Percentiles rank a stretch among this genome's conserved stretches.
Evolutionary conservation across 164 flowering plant genomes (phyloP).

Genomic region (Saururus chinensis): DNA sequence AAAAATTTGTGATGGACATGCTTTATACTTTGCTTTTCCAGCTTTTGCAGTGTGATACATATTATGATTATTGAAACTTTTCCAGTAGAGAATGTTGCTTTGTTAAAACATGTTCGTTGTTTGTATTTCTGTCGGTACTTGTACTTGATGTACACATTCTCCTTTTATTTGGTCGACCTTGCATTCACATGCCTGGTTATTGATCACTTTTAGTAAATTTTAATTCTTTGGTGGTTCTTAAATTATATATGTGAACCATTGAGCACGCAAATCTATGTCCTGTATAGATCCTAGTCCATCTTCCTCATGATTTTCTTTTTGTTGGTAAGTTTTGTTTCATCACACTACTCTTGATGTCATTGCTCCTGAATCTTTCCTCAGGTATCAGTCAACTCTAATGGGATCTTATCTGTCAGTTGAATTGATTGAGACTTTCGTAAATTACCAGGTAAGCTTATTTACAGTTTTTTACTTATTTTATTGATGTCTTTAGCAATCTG

Average conservation of each 20-base stretch:
- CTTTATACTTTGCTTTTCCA: not conserved
- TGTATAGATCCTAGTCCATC: not conserved
- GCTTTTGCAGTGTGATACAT: not conserved
- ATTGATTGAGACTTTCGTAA: constrained; percentile 92
- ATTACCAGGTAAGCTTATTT: constrained; percentile 69
- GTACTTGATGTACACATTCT: no score
- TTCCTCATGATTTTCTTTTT: not conserved
- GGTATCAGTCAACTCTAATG: constrained; percentile 89
- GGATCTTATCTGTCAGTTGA: constrained; percentile 90
- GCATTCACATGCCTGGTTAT: no score
- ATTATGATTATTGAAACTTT: not conserved
- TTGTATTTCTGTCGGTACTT: no score
- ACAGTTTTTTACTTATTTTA: not conserved
- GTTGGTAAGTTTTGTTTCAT: not conserved
- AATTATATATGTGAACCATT: no score
- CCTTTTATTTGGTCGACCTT: no score
- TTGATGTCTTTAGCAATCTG: no score
- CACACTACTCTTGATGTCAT: not conserved
- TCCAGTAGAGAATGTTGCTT: no score
- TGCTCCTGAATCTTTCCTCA: constrained; percentile 14
- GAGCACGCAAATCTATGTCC: no score
- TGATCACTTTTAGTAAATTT: no score
- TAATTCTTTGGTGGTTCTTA: no score
- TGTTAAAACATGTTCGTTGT: no score
- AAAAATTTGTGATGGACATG: not conserved